phyloP scores from a whole-genome alignment of 306 rosid species.

The Prinsepia uniflora region DNA sequence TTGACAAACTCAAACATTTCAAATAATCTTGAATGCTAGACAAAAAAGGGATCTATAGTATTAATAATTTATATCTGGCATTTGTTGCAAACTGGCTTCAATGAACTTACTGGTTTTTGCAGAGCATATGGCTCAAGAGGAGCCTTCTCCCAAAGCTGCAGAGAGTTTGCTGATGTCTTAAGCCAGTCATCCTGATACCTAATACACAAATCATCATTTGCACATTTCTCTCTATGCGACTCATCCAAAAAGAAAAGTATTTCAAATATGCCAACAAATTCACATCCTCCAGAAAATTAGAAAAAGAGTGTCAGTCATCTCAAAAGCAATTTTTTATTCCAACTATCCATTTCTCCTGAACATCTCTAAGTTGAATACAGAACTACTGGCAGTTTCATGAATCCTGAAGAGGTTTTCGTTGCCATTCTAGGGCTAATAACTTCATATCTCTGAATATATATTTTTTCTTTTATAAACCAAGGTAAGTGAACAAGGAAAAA shows the following conservation, averaged over 20 bases:
- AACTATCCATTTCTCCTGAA: background rate
- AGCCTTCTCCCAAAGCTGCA: conserved; percentile 96
- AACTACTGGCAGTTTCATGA: background rate
- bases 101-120: conserved; percentile 75
- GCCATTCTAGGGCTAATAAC: background rate
- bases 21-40: conserved; percentile 9
- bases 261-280: background rate
- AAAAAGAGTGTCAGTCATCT: background rate
- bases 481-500: background rate
- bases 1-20: conserved; percentile 18
- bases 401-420: background rate
- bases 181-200: conserved; percentile 99
- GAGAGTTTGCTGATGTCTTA: conserved; percentile 73
- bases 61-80: conserved; percentile 11
- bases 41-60: background rate
- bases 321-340: background rate
- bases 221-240: conserved; percentile 2
- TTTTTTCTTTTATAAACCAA: no score
- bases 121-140: conserved; percentile 95
- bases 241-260: background rate
- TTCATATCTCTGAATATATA: background rate
- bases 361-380: background rate
- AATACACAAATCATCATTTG: conserved; percentile 19
- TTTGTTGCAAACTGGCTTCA: conserved; percentile 20
- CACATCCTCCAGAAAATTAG: background rate